Evolutionary conservation across 2,329 filamentous ascomycete genomes (phyloP).

Genomic region (Cyphellophora attinorum): DNA sequence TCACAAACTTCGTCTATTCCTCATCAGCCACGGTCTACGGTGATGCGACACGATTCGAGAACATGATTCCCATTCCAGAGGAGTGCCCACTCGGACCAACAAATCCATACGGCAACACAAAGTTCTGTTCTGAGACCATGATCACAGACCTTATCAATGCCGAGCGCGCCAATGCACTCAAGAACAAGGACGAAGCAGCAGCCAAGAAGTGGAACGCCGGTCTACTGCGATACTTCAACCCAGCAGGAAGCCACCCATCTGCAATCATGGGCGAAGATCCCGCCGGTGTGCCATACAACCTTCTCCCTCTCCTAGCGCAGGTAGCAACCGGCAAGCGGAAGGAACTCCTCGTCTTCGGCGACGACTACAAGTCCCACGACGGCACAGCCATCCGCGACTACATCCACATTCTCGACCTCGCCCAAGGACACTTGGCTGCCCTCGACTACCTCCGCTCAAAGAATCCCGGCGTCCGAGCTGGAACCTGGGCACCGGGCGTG

Average conservation of each 20-base stretch:
- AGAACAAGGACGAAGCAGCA: conserved; percentile 62
- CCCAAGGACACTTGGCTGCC: conserved; percentile 75
- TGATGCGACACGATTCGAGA: conserved; percentile 86
- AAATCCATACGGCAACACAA: conserved; percentile 96
- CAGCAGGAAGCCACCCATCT: conserved; percentile 83
- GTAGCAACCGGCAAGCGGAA: conserved; percentile 91
- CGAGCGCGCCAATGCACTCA: conserved; percentile 72
- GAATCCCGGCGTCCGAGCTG: conserved; percentile 87
- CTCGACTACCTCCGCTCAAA: conserved; percentile 80
- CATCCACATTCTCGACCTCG: conserved; percentile 90
- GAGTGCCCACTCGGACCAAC: conserved; percentile 91
- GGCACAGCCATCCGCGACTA: conserved; percentile 95
- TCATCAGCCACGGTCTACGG: conserved; percentile 97
- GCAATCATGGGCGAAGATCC: conserved; percentile 98
- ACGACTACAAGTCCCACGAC: conserved; percentile 84
- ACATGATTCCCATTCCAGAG: conserved; percentile 99
- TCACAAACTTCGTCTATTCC: conserved; percentile 96
- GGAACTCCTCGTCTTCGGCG: conserved; percentile 88
- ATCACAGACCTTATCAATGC: conserved; percentile 87
- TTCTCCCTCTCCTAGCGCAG: conserved; percentile 87
- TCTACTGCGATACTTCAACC: conserved; percentile 95
- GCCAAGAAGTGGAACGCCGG: conserved; percentile 85
- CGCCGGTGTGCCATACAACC: conserved; percentile 88
- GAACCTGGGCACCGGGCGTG: conserved; percentile 92
- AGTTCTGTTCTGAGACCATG: conserved; percentile 81